Conservation (phyloP, 441 rosid genomes). For the Kokia cookei region DNA sequence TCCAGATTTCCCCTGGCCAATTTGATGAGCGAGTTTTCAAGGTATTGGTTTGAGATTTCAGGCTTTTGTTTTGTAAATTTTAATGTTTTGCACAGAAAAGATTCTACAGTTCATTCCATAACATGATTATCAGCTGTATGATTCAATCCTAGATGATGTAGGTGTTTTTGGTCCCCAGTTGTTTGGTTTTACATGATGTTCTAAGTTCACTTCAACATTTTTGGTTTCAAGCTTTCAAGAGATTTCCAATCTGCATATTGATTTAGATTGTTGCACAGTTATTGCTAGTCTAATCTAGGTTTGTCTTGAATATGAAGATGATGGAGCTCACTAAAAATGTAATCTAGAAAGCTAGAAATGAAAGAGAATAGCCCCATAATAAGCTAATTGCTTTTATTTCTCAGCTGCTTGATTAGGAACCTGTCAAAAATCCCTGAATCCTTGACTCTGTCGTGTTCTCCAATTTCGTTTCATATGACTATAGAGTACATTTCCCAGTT, state of each 20-base stretch:
- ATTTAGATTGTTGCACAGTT: background rate
- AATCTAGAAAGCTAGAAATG: background rate
- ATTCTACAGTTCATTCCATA: background rate
- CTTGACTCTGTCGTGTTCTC: background rate
- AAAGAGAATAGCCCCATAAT: background rate
- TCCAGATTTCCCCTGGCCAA: conserved; percentile 87
- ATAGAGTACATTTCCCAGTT: background rate
- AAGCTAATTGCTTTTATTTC: background rate
- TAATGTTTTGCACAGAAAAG: background rate
- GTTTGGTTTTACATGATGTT: background rate
- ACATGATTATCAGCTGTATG: background rate
- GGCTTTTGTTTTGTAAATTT: background rate
- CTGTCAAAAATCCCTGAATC: background rate
- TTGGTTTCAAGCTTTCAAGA: background rate
- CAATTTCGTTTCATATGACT: background rate
- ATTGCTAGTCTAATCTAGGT: background rate
- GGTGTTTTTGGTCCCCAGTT: background rate
- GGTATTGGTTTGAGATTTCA: conserved; percentile 32
- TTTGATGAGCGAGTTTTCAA: conserved; percentile 83
- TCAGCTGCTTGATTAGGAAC: conserved; percentile 3
- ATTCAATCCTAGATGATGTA: background rate
- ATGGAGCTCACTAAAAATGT: background rate
- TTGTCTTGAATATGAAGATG: background rate
- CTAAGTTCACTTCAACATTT: background rate
- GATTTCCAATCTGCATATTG: background rate